Evolutionary conservation across 2,329 filamentous ascomycete genomes (phyloP).

Genomic region (Orbilia javanica): DNA sequence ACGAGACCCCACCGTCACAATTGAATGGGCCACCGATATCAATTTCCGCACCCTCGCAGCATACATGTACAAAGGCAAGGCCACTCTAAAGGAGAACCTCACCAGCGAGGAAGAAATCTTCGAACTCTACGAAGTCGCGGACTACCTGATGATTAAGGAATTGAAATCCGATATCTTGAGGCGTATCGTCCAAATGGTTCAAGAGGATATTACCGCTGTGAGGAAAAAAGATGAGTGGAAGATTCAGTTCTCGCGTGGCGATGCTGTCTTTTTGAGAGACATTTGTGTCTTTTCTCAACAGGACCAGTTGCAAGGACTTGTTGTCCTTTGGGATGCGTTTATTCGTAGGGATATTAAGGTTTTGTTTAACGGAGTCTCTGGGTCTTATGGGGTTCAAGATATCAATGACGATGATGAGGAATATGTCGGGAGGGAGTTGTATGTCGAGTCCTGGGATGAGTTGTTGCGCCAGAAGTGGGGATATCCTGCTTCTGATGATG

Average conservation of each 20-base stretch:
- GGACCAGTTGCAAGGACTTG: not conserved
- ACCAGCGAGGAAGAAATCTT: not conserved
- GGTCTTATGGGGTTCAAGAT: not conserved
- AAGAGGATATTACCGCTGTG: not conserved
- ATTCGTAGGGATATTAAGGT: not conserved
- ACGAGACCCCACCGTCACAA: too few species aligned
- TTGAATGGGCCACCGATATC: too few species aligned
- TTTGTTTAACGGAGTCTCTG: not conserved
- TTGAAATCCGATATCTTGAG: not conserved
- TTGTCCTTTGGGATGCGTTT: too few species aligned
- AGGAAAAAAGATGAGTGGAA: not conserved
- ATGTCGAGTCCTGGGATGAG: not conserved
- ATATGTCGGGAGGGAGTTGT: not conserved
- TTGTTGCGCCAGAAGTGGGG: not conserved
- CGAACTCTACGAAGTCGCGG: not conserved
- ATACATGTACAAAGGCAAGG: not conserved
- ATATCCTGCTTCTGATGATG: too few species aligned
- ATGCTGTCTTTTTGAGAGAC: not conserved
- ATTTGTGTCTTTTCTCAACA: not conserved
- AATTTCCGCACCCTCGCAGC: not conserved
- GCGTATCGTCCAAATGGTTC: not conserved
- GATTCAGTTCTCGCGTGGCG: too few species aligned
- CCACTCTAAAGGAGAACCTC: not conserved
- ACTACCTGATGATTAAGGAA: not conserved
- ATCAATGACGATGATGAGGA: not conserved